Percentiles rank a stretch among this genome's conserved stretches.
phyloP scores from a whole-genome alignment of 225 moss, liverwort and hornwort genomes.

The Neckera pumila region DNA sequence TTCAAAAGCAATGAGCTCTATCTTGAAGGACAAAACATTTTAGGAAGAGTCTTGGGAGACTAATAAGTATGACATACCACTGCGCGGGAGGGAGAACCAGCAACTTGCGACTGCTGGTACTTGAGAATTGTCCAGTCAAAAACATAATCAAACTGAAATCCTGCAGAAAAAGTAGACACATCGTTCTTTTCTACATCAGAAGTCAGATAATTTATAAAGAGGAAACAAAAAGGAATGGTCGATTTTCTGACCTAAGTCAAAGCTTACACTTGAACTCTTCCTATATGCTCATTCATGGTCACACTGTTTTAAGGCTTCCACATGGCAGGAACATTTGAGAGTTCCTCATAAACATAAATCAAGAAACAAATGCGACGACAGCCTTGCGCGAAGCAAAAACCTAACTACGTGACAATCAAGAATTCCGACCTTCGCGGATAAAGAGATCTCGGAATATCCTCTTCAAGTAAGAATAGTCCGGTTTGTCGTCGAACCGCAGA shows the following conservation, averaged over 20 bases:
- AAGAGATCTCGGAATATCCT: neutral
- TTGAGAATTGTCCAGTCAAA: neutral
- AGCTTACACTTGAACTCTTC: neutral
- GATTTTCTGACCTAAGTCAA: neutral
- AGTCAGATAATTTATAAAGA: neutral
- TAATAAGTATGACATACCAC: neutral
- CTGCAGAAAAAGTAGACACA: neutral
- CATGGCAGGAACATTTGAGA: neutral
- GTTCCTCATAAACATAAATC: neutral
- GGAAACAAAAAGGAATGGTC: neutral
- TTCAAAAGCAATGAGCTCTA: neutral
- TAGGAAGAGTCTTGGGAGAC: neutral
- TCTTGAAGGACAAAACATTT: neutral
- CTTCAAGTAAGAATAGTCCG: neutral
- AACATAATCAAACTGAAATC: neutral
- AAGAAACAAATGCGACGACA: neutral
- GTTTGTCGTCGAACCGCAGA: neutral
- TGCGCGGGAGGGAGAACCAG: neutral
- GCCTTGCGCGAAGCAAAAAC: neutral
- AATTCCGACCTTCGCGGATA: neutral
- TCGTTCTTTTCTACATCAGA: neutral
- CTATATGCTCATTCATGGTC: neutral
- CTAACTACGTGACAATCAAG: neutral
- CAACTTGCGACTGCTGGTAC: neutral
- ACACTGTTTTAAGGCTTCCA: neutral